phyloP scores from a whole-genome alignment of 768 basidiomycete genomes.

The Agrocybe praecox region DNA sequence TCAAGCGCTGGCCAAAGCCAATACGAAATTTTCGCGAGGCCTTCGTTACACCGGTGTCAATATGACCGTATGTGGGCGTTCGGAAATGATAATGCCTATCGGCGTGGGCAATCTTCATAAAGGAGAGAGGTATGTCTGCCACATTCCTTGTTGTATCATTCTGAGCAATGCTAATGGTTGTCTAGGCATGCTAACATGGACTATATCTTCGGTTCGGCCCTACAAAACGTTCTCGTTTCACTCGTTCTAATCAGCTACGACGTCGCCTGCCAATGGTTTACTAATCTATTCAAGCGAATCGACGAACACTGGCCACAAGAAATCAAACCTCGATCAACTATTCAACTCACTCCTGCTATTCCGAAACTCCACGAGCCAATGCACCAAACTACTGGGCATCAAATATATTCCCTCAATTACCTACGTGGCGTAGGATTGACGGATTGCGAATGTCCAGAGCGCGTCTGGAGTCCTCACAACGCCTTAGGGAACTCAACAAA shows the following conservation, averaged over 20 bases:
- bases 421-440: not conserved
- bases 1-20: not conserved
- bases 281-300: not conserved
- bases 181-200: not conserved
- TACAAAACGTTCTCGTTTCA: not conserved
- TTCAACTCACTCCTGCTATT: not conserved
- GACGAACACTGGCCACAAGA: not conserved
- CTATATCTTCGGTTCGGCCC: not conserved
- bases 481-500: not conserved
- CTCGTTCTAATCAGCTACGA: not conserved
- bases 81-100: not conserved
- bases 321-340: not conserved
- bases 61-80: not conserved
- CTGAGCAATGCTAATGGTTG: not conserved
- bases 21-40: not conserved
- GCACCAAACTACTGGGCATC: not conserved
- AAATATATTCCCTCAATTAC: not conserved
- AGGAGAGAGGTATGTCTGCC: not conserved
- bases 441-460: conserved; percentile 1
- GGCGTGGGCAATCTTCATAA: not conserved
- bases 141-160: too few relatives aligned
- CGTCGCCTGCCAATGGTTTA: not conserved
- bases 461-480: not conserved
- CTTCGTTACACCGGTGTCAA: not conserved
- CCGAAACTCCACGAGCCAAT: conserved; percentile 1